Evolutionary conservation across 169 alveolate species (phyloP), one percentile per base, ranked within the genome.

Genomic region (Cryptosporidium xiaoi): DNA sequence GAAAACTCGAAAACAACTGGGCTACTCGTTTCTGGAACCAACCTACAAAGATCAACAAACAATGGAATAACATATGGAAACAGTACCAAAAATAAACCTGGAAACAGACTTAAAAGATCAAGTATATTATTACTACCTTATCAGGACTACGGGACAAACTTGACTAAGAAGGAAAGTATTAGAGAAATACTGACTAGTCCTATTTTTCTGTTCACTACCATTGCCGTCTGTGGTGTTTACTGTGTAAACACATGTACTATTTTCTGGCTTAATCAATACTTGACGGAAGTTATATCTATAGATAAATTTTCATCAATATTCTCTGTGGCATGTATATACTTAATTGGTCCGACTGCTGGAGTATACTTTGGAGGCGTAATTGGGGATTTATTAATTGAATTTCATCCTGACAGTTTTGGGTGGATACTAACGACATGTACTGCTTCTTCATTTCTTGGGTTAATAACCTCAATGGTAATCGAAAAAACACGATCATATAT

Each of bases 241-340:
- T 60, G 87, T 60, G 58, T 77, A 34, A 62, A 40, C 6, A 77
- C 87, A 24, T 56, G 87, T 16, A 60, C 64, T 27, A 18, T 77
- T 56, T 77, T 77, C 56, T 77, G 87, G 87, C 33, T 77, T 40
- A 77, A 77, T 40, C 87, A 77, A 60, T 77, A 77, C n/a, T 62
- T 77, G 33, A 62, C 24, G 24, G 77, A 77, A 40, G 50, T 77
- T 3, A 77, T 77, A 16, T 44, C 40, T 48, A 56, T 77, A 2
- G 87, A 77, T 34, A 55, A 62, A 40, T 24, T 62, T 56, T 56
- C 87, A n/a, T 56, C 87, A 13, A 56, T 77, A 40, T 77, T 77
- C 31, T 60, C 87, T 31, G 87, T 77, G 13, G 69, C 71, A 60
- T 77, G 71, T 60, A 44, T 77, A n/a, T 77, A 60, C n/a, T 71